Base-by-base conservation (phyloP, 352 stramenopile genomes). In the Globisporangium echinulatum region DNA sequence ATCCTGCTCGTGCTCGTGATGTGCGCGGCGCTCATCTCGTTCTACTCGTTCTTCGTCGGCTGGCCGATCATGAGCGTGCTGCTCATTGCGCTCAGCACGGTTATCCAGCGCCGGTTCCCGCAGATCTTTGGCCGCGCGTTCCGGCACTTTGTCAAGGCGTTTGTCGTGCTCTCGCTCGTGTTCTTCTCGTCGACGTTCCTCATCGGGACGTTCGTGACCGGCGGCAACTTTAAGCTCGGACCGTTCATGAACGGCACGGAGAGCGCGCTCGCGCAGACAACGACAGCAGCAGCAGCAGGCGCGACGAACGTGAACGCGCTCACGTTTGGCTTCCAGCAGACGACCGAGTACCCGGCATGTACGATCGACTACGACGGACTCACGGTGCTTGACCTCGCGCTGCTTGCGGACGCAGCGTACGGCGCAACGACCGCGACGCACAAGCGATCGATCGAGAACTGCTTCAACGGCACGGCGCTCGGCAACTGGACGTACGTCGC, bases 181-280 rank as follows among this genome's bases (percentile, higher is more conserved):
- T 92, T 92, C 66, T 92, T 92, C 67, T 89, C 81, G 36, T 88
- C 81, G 14, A 83, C 81, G 39, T 79, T 85, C 52, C 68, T 90
- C 44, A 87, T 92, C 54, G 82, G 82, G 10, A 89, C 81, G 5
- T 89, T 92, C 44, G 79, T 82, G 13, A 79, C 66, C 49, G 82
- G 78, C 8, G 72, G 68, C 0, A 67, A 55, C 51, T 90, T 92
- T 56, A 67, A 77, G 60, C 65, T 92, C 4, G 75, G 70, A 1
- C 37, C 69, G 14, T 82, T 75, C 51, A 64, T 69, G 5, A 85
- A 82, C 50, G 74, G 63, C 7, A 85, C 72, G 15, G 68, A 61
- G 17, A 47, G 68, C n/a, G 48, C 66, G 15, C 61, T 66, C 7
- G 64, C 49, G 40, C 56, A 58, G 9, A 77, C 71, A 42, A 64